These are phyloP conservation scores for Massospora cicadina DNA, from an alignment of 371 early-diverging fungal genomes.

Conservation along the genomic window DNA sequence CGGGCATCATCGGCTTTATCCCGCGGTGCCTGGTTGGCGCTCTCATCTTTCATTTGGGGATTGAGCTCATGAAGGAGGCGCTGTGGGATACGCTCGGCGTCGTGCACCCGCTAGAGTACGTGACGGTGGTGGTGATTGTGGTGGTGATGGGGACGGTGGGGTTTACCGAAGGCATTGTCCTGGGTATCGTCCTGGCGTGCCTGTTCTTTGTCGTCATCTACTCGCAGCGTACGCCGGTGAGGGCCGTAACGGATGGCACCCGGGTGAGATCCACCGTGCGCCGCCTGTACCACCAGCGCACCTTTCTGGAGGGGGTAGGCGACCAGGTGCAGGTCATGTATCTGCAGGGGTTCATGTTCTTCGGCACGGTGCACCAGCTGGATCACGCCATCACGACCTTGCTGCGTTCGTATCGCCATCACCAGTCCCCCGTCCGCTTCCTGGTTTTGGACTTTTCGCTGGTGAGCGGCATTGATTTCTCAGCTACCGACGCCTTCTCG, in stretches of 20 bases:
- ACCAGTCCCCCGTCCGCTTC: constrained; percentile 41
- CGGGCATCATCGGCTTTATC: constrained; percentile 72
- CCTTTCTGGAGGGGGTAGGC: constrained; percentile 63
- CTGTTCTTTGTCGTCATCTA: constrained; percentile 84
- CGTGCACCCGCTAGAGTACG: constrained; percentile 72
- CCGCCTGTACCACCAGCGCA: constrained; percentile 70
- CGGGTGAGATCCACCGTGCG: constrained; percentile 75
- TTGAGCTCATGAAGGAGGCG: constrained; percentile 81
- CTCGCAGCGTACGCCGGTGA: constrained; percentile 55
- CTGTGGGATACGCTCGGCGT: constrained; percentile 67
- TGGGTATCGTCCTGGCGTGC: constrained; percentile 83
- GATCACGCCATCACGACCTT: constrained; percentile 53
- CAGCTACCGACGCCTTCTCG: constrained; percentile 85
- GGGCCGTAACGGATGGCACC: constrained; percentile 56
- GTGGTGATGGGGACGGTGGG: constrained; percentile 70
- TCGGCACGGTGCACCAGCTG: constrained; percentile 81
- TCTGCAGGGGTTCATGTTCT: constrained; percentile 85
- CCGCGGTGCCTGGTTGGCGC: constrained; percentile 85
- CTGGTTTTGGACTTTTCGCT: constrained; percentile 74
- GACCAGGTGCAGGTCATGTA: constrained; percentile 72
- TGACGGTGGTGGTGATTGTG: constrained; percentile 70
- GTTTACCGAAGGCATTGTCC: constrained; percentile 85
- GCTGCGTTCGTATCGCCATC: constrained; percentile 19
- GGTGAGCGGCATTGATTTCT: constrained; percentile 85
- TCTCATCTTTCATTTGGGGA: constrained; percentile 84